A percentile compares a stretch with the other conserved stretches of the same genome.
These are phyloP conservation scores for Moesziomyces sp. DNA, from an alignment of 1,284 basidiomycete genomes.

Conservation along the genomic window DNA sequence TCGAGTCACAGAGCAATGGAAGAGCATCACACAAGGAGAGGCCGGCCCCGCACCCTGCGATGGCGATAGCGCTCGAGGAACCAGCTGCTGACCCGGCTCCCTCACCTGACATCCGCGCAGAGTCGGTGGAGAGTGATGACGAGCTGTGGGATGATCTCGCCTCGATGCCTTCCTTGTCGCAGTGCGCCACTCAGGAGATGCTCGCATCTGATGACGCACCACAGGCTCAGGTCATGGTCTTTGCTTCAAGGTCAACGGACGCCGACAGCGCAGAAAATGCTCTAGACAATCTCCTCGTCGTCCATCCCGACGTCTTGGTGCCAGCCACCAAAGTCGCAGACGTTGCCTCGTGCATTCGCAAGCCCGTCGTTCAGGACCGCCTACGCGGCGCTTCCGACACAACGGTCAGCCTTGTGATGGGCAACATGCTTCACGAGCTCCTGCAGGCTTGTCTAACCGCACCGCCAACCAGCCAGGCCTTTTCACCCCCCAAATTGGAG, in stretches of 20 bases:
- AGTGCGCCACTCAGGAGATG: constrained; percentile 30
- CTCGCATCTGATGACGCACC: constrained; percentile 20
- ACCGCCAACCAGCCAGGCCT: too few relatives aligned
- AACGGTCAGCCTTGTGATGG: constrained; percentile 55
- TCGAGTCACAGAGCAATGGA: constrained; percentile 1
- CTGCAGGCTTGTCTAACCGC: constrained; percentile 65
- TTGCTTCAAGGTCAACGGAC: constrained; percentile 15
- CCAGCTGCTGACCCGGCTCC: not conserved
- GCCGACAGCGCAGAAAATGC: constrained; percentile 10
- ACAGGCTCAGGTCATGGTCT: constrained; percentile 24
- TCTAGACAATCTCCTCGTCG: constrained; percentile 57
- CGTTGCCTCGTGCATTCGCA: constrained; percentile 59
- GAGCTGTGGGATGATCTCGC: constrained; percentile 51
- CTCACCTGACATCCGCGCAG: not conserved
- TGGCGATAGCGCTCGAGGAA: constrained; percentile 17
- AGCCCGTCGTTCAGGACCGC: constrained; percentile 58
- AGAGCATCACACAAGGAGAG: not conserved
- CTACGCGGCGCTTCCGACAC: constrained; percentile 49
- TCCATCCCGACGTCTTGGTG: constrained; percentile 63
- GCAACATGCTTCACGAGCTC: constrained; percentile 63
- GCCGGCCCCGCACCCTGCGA: not conserved
- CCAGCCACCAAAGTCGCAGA: constrained; percentile 60
- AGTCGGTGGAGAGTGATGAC: constrained; percentile 21
- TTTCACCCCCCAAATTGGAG: not conserved
- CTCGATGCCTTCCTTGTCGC: constrained; percentile 35